phyloP scores from a whole-genome alignment of 208 protist species.

The Wallacemonas rigidus region DNA sequence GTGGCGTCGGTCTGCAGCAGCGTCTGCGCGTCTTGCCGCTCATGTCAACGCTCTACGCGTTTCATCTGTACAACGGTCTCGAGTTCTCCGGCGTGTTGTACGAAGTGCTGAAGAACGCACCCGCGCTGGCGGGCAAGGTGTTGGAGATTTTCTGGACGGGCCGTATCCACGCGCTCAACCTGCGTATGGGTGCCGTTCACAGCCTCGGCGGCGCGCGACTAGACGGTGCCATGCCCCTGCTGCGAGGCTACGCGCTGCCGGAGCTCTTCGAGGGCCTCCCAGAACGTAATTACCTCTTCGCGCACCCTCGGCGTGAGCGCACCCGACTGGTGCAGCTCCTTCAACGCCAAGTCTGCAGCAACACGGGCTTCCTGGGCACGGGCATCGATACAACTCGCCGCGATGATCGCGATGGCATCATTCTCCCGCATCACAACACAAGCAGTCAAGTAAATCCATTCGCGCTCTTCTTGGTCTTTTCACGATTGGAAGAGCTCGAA shows the following conservation, averaged over 20 bases:
- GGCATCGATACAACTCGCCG: constrained; percentile 66
- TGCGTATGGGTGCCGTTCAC: constrained; percentile 56
- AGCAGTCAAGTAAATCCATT: constrained; percentile 81
- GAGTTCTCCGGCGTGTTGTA: constrained; percentile 82
- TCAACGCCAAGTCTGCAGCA: constrained; percentile 81
- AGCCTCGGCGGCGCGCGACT: constrained; percentile 19
- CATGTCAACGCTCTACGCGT: constrained; percentile 63
- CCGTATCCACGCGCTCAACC: constrained; percentile 50
- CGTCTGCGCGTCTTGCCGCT: constrained; percentile 81
- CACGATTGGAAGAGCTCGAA: constrained; percentile 68
- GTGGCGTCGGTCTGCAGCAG: constrained; percentile 70
- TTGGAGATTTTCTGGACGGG: constrained; percentile 71
- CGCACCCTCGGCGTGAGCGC: constrained; percentile 59
- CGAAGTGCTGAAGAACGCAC: constrained; percentile 80
- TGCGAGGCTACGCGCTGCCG: constrained; percentile 60
- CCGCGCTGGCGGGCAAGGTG: constrained; percentile 67
- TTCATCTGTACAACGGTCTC: constrained; percentile 61
- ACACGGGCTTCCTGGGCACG: constrained; percentile 69
- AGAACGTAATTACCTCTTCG: constrained; percentile 61
- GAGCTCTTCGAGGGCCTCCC: constrained; percentile 84
- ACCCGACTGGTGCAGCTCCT: constrained; percentile 79
- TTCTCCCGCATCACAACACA: constrained; percentile 71
- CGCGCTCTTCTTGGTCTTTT: constrained; percentile 79
- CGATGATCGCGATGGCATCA: constrained; percentile 68
- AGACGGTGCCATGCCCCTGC: constrained; percentile 20